Conservation (phyloP, 495 filamentous ascomycete species). For the Neohortaea acidophila region DNA sequence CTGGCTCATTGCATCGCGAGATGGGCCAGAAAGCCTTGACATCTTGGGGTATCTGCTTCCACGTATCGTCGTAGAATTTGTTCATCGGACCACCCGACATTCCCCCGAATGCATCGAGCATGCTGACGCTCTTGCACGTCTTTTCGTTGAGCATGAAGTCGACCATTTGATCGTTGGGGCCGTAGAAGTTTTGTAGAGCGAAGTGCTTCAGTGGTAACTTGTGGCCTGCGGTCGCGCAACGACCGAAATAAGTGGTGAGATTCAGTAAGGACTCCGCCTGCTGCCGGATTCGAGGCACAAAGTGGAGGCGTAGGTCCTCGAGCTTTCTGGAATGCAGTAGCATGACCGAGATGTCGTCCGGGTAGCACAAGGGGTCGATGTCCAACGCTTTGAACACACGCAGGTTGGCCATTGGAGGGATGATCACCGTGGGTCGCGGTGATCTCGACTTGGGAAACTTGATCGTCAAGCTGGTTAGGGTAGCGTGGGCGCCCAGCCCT, state of each 20-base stretch:
- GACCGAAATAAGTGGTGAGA: conserved; percentile 42
- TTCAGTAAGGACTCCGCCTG: conserved; percentile 41
- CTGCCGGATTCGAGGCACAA: conserved; percentile 47
- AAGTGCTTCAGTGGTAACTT: conserved; percentile 34
- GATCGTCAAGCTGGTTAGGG: conserved; percentile 40
- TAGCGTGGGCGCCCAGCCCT: conserved; percentile 34
- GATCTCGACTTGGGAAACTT: conserved; percentile 41
- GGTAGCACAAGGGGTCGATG: conserved; percentile 51
- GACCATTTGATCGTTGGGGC: conserved; percentile 34
- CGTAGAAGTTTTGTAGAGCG: conserved; percentile 43
- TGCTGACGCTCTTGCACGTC: conserved; percentile 35
- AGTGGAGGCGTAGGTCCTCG: conserved; percentile 41
- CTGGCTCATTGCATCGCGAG: conserved; percentile 10
- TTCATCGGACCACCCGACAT: conserved; percentile 30
- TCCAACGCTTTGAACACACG: conserved; percentile 38
- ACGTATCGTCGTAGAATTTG: conserved; percentile 41
- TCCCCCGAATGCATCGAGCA: conserved; percentile 34
- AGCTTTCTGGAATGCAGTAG: conserved; percentile 38
- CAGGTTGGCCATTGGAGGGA: conserved; percentile 43
- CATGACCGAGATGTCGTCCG: conserved; percentile 46
- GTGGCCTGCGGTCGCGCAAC: conserved; percentile 32
- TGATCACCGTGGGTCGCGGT: conserved; percentile 41
- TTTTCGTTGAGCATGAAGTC: conserved; percentile 29
- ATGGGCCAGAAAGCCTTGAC: conserved; percentile 30
- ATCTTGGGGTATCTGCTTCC: conserved; percentile 26